Evolutionary conservation across 2,329 filamentous ascomycete species (phyloP), one percentile per base, ranked within the genome.

Genomic region (Penicillium sp.): DNA sequence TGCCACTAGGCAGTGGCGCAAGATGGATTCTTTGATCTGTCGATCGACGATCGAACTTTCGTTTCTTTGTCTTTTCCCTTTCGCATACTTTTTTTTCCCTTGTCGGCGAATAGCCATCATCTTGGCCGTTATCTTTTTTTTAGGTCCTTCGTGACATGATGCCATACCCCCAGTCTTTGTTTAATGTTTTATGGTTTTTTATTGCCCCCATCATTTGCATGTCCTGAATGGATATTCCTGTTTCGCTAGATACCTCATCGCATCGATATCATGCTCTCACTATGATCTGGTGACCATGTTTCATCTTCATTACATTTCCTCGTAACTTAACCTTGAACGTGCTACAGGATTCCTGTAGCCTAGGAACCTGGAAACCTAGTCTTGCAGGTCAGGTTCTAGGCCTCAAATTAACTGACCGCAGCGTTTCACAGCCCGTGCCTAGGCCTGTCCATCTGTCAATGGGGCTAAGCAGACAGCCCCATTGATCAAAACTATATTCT

Each of bases 1-100:
- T 66, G 64, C 63, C 62, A 61, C 64, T 67, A 58, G 64, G 63
- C 63, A 64, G 63, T 63, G 63, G 64, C 64, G 62, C 62, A 45
- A 55, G 57, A 63, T 60, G 55, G 51, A 45, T 56, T 29, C 53
- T 54, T 56, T 56, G 48, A 55, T 51, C 53, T 35, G 61, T 63
- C 56, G 63, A 65, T 63, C 59, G 49, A 58, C 50, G 61, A 64
- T 65, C 54, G 53, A 58, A 53, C 57, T 33, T 49, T 53, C 29
- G 46, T 55, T 58, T 55, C 39, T 53, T 58, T 50, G 25, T 43
- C 35, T 43, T 29, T 25, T 45, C 45, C 55, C 50, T 60, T 60
- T 55, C 57, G 60, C 57, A 62, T 59, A 55, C 51, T 45, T 21
- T 39, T 52, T 45, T 27, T 31, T 54, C 42, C 43, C 19, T 54